Percentiles rank a stretch among this genome's conserved stretches.
Conservation (phyloP, 2,329 filamentous ascomycete genomes). For the Ceratocystis variospora region DNA sequence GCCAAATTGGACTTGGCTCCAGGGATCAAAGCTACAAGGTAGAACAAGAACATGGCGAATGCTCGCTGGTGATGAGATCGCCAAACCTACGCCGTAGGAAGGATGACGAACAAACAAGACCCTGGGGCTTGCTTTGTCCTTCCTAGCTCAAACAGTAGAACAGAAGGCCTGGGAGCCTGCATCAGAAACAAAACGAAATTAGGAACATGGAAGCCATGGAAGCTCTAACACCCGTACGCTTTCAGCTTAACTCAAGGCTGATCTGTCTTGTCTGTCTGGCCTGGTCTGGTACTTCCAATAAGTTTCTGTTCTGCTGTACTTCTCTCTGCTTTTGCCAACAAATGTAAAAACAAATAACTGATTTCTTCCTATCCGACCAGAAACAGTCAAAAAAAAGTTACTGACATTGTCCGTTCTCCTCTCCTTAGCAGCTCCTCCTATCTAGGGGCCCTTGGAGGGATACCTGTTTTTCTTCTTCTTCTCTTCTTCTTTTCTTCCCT, state of each 20-base stretch:
- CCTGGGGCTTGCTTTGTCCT: background rate
- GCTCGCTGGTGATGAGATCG: too few relatives aligned
- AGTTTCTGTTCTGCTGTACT: background rate
- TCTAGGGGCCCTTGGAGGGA: background rate
- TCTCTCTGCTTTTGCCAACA: background rate
- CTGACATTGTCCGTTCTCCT: conserved; percentile 10
- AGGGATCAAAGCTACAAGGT: too few relatives aligned
- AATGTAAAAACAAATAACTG: conserved; percentile 12
- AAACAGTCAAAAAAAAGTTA: conserved; percentile 15
- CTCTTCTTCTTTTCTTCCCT: background rate
- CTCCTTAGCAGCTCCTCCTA: conserved; percentile 6
- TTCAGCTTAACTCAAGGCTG: too few relatives aligned
- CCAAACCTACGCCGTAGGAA: too few relatives aligned
- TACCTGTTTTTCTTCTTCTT: background rate
- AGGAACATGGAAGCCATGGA: background rate
- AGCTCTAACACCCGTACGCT: too few relatives aligned
- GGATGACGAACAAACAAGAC: background rate
- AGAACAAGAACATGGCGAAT: too few relatives aligned
- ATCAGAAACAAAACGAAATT: background rate
- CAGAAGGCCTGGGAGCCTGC: background rate
- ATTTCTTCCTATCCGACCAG: conserved; percentile 14
- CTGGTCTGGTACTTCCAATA: background rate
- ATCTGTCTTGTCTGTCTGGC: background rate
- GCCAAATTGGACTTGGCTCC: too few relatives aligned
- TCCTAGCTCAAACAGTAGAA: background rate